These are phyloP conservation scores for Claviceps sp. DNA, from an alignment of 2,329 filamentous ascomycete genomes.

Conservation along the genomic window DNA sequence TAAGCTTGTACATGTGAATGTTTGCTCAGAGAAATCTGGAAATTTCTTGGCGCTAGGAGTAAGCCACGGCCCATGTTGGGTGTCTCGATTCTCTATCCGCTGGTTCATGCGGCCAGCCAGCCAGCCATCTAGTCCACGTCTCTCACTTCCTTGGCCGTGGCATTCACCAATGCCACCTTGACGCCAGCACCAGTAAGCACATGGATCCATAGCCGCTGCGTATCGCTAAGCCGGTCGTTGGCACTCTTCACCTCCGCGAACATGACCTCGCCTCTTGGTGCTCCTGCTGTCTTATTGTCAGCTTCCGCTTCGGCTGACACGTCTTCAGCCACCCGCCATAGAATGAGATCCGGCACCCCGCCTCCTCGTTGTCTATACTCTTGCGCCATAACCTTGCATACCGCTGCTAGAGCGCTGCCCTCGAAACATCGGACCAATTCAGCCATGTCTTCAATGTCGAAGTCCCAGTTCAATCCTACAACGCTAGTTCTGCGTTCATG, in stretches of 20 bases:
- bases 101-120: not conserved
- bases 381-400: constrained; percentile 91
- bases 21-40: not conserved
- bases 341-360: constrained; percentile 82
- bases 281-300: constrained; percentile 12
- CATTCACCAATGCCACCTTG: constrained; percentile 67
- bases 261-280: constrained; percentile 48
- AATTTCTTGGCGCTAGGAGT: not conserved
- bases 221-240: constrained; percentile 91
- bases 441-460: constrained; percentile 61
- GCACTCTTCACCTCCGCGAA: constrained; percentile 71
- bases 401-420: constrained; percentile 63
- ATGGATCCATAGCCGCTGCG: constrained; percentile 93
- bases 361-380: constrained; percentile 80
- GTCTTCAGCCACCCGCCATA: constrained; percentile 49
- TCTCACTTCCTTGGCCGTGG: constrained; percentile 39
- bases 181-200: constrained; percentile 77
- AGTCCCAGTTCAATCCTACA: constrained; percentile 88
- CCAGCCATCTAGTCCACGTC: constrained; percentile 19
- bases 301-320: not conserved
- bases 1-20: not conserved
- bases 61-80: not conserved
- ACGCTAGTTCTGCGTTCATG: constrained; percentile 64
- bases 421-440: constrained; percentile 71
- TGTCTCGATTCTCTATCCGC: not conserved